phyloP scores from a whole-genome alignment of 257 asterid species.

The Ilex asprella region DNA sequence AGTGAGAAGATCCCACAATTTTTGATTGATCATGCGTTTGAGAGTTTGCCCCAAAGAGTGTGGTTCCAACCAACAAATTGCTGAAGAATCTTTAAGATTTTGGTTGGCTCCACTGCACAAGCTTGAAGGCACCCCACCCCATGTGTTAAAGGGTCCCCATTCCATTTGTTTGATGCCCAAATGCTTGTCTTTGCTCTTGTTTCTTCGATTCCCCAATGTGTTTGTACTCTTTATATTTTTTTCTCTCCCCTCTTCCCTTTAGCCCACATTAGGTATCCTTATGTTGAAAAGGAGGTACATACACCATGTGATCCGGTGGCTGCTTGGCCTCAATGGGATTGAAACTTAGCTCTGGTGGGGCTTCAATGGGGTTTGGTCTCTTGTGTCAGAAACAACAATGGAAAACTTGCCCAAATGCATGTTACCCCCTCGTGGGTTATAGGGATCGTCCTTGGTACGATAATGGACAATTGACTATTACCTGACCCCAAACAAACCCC shows the following conservation, averaged over 20 bases:
- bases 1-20: no score
- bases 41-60: constrained; percentile 18
- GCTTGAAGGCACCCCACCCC: constrained; percentile 56
- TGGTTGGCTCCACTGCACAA: constrained; percentile 57
- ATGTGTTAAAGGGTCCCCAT: constrained; percentile 95
- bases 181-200: constrained; percentile 55
- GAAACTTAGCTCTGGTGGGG: no score
- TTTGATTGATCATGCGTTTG: no score
- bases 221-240: constrained; percentile 14
- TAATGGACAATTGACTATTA: no score
- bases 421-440: no score
- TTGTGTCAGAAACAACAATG: no score
- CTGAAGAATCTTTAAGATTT: constrained; percentile 62
- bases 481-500: no score
- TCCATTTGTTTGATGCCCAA: constrained; percentile 39
- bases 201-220: constrained; percentile 32
- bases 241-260: no score
- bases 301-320: constrained; percentile 74
- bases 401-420: no score
- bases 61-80: constrained; percentile 81
- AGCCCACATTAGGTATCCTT: no score
- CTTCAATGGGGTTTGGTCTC: no score
- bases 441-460: no score
- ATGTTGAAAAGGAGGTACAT: constrained; percentile 35
- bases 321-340: constrained; percentile 45